Evolutionary conservation across 1,284 basidiomycete genomes (phyloP).

Genomic region (Spongispora temasekensis): DNA sequence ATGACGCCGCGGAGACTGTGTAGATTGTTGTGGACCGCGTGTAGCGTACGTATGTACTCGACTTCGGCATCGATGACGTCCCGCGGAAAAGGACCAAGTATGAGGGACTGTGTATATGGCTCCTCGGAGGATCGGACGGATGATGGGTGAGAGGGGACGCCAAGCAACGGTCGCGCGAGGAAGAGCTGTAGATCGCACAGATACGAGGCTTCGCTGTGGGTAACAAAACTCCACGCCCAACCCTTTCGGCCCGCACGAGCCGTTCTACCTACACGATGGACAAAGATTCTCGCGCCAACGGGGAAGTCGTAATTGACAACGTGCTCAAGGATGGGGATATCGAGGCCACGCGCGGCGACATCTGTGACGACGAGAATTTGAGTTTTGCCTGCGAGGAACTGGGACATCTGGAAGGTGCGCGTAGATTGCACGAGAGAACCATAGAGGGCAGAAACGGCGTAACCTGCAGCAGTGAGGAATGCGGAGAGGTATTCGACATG

Average conservation of each 20-base stretch:
- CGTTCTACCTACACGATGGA: constrained; percentile 97
- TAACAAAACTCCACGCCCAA: constrained; percentile 95
- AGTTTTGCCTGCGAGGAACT: constrained; percentile 84
- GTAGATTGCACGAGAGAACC: constrained; percentile 94
- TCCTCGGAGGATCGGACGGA: constrained; percentile 49
- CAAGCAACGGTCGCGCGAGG: constrained; percentile 80
- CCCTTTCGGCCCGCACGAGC: constrained; percentile 94
- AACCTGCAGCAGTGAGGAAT: constrained; percentile 84
- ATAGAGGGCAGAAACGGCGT: constrained; percentile 95
- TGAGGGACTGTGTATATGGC: constrained; percentile 66
- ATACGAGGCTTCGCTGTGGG: constrained; percentile 85
- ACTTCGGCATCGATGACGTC: constrained; percentile 80
- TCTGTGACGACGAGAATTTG: constrained; percentile 95
- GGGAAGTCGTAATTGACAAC: constrained; percentile 99
- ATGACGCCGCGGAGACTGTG: constrained; percentile 83
- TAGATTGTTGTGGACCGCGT: constrained; percentile 71
- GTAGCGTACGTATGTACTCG: constrained; percentile 75
- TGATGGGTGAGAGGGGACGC: constrained; percentile 36
- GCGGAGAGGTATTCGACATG: constrained; percentile 94
- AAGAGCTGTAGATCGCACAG: constrained; percentile 94
- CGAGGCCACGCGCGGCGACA: constrained; percentile 95
- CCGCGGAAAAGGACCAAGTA: constrained; percentile 86
- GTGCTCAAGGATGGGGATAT: constrained; percentile 92
- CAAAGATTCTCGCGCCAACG: constrained; percentile 88
- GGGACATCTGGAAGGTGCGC: constrained; percentile 88